Conservation (phyloP, 495 filamentous ascomycete genomes). For the Astrothelium macrocarpum region DNA sequence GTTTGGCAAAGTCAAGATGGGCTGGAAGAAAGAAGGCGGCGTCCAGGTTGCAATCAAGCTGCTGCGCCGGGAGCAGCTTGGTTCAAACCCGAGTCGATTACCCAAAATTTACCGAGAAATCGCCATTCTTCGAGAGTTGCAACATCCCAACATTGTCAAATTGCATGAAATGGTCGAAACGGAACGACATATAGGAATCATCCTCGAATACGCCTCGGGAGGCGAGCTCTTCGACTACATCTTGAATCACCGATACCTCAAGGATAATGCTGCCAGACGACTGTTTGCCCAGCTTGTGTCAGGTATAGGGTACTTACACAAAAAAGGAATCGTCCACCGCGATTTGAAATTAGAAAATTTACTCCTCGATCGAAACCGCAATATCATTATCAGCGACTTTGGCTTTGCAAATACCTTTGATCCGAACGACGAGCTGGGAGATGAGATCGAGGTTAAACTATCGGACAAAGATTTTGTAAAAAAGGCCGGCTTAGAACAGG, state of each 20-base stretch:
- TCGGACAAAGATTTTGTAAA: constrained; percentile 78
- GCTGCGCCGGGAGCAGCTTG: constrained; percentile 81
- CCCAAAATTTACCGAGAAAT: constrained; percentile 98
- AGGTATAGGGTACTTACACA: constrained; percentile 95
- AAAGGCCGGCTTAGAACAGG: constrained; percentile 59
- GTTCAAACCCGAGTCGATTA: constrained; percentile 73
- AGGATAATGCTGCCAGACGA: constrained; percentile 80
- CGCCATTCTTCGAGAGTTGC: constrained; percentile 71
- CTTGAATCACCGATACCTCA: constrained; percentile 88
- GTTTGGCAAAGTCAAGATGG: constrained; percentile 97
- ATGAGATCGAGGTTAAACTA: constrained; percentile 83
- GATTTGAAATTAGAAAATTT: constrained; percentile 97
- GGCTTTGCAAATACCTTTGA: constrained; percentile 98
- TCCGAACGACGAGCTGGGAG: constrained; percentile 72
- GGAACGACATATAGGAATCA: constrained; percentile 91
- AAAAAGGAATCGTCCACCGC: constrained; percentile 97
- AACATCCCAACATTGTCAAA: constrained; percentile 92
- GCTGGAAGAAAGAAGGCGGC: constrained; percentile 95
- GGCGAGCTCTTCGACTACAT: constrained; percentile 99
- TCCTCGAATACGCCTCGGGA: constrained; percentile 95
- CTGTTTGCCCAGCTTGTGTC: constrained; percentile 95
- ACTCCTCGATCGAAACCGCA: constrained; percentile 87
- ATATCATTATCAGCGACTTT: constrained; percentile 99
- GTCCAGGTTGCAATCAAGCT: constrained; percentile 97
- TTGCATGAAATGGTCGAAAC: constrained; percentile 99